Conservation (phyloP, 2,329 filamentous ascomycete genomes). For the Monilinia fructicola region DNA sequence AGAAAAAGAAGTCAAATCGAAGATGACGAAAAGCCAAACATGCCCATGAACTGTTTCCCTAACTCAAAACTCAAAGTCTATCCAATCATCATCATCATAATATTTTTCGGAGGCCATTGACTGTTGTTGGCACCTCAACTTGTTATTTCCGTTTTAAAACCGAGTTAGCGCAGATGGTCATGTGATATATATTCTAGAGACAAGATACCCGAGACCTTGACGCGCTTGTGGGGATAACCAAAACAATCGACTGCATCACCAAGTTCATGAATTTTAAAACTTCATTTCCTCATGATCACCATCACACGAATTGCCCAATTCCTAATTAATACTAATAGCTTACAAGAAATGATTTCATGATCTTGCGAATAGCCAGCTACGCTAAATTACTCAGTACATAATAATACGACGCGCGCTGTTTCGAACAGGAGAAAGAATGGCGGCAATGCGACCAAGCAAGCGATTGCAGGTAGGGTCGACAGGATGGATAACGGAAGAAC, state of each 20-base stretch:
- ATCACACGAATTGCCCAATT: constrained; percentile 20
- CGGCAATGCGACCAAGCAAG: constrained; percentile 43
- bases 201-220: neutral
- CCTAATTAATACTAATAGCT: constrained; percentile 15
- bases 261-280: constrained; percentile 22
- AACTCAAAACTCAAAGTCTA: neutral
- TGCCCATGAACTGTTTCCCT: neutral
- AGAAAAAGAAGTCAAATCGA: neutral
- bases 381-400: constrained; percentile 15
- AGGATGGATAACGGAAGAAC: constrained; percentile 83
- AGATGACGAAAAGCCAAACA: neutral
- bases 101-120: neutral
- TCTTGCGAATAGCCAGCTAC: constrained; percentile 18
- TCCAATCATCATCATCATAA: constrained; percentile 4
- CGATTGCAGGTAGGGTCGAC: constrained; percentile 74
- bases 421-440: constrained; percentile 38
- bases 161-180: neutral
- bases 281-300: constrained; percentile 26
- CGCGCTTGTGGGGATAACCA: constrained; percentile 20
- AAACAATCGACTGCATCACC: constrained; percentile 31
- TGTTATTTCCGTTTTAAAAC: neutral
- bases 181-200: neutral
- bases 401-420: constrained; percentile 38
- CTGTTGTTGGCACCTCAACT: neutral
- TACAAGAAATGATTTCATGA: constrained; percentile 34